phyloP scores from a whole-genome alignment of 2,329 filamentous ascomycete species.

The Nemania serpens region DNA sequence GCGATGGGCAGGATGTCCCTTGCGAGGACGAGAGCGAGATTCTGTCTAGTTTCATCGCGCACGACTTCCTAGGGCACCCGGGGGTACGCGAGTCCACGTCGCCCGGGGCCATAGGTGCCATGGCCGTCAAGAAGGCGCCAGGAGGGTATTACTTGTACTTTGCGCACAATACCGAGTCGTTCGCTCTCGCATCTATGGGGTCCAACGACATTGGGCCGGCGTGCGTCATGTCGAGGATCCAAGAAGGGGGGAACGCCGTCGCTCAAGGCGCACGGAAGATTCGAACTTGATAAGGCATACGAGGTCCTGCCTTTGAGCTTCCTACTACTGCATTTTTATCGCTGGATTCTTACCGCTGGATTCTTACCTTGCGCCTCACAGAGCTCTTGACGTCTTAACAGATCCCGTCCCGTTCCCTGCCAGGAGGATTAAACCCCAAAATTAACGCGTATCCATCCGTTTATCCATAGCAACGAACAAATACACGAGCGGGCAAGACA shows the following conservation, averaged over 20 bases:
- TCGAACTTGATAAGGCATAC: conserved; percentile 25
- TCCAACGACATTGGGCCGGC: conserved; percentile 74
- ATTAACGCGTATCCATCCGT: no score
- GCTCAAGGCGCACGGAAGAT: conserved; percentile 61
- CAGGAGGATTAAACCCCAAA: no score
- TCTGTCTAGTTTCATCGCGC: conserved; percentile 75
- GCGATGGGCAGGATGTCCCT: conserved; percentile 64
- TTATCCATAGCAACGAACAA: no score
- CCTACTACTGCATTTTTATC: not conserved
- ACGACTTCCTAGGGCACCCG: conserved; percentile 93
- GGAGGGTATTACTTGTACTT: conserved; percentile 85
- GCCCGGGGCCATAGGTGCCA: conserved; percentile 85
- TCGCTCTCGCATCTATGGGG: conserved; percentile 87
- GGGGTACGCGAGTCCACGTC: conserved; percentile 81
- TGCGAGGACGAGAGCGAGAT: conserved; percentile 78
- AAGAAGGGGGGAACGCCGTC: conserved; percentile 53
- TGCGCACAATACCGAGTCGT: conserved; percentile 91
- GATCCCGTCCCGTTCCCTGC: no score
- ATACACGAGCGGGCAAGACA: no score
- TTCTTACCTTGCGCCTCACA: no score
- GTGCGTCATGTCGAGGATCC: conserved; percentile 85
- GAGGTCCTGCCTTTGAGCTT: not conserved
- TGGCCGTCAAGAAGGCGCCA: conserved; percentile 83
- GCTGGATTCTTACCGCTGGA: not conserved
- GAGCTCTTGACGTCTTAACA: no score